Base-by-base conservation (phyloP, 768 basidiomycete species). In the Suillus paluster region DNA sequence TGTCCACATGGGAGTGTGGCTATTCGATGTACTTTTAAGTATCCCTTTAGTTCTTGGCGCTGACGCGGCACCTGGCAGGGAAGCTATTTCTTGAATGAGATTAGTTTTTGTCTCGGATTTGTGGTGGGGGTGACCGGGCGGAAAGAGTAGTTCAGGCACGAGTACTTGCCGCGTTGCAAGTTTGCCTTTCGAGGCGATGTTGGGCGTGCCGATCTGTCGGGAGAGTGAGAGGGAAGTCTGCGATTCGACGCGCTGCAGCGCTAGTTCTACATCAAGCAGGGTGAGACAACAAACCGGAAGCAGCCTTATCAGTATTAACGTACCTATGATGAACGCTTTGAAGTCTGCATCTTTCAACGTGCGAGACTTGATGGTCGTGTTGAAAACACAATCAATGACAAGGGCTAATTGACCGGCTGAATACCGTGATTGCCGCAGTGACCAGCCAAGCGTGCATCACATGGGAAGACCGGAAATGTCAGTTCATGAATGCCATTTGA, bases 171-270 rank as follows among this genome's bases (percentile, higher is more conserved):
- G 85, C 15, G 86, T 81, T 30, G 70, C 68, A 2, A 88, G 82
- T 67, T 80, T 83, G n/a, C 92, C 92, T 72, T 94, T 94, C 57
- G 86, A 86, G 4, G 82, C 75, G 57, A 94, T 91, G 73, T 94
- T 94, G 6, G 92, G 92, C 0, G 84, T 89, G 25, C 82, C 83
- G 63, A 94, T 85, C 53, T 84, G 80, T 25, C 90, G 84, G 1
- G 91, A 91, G 48, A 93, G 81, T 0, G 78, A 65, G n/a, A 91
- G 69, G 5, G 79, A 68, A 9, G 83, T 81, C 63, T 89, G 87
- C 0, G 81, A 80, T 75, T 91, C 89, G 50, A 90, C 83, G 10
- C 84, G 85, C 67, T 89, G 88, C 4, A 92, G 71, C 0, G 86
- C 85, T 11, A 91, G 81, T 73, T 92, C 90, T 92, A 27, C 38